phyloP scores from a whole-genome alignment of 305 asterid species.

The Fraxinus latifolia region DNA sequence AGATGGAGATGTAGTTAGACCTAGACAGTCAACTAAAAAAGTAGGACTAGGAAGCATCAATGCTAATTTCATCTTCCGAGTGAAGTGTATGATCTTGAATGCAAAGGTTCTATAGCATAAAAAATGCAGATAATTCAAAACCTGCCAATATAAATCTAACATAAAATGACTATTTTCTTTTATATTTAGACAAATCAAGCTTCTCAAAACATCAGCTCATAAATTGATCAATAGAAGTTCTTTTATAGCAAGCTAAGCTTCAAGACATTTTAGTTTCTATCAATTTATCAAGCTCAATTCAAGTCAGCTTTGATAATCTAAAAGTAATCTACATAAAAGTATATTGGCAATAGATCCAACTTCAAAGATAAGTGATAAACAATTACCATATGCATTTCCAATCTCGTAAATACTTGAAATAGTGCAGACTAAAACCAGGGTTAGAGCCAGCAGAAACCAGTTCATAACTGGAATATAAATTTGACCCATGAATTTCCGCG shows the following conservation, averaged over 20 bases:
- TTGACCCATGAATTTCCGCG: constrained; percentile 98
- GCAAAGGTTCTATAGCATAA: neutral
- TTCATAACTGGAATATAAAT: constrained; percentile 96
- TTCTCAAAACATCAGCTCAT: neutral
- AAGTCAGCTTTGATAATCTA: neutral
- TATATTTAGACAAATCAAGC: neutral
- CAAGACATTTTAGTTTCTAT: neutral
- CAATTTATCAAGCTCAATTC: neutral
- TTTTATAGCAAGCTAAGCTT: neutral
- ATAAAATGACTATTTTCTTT: neutral
- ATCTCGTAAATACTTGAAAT: constrained; percentile 93
- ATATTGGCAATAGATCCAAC: constrained; percentile 11
- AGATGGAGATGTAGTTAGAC: neutral
- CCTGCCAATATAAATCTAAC: neutral
- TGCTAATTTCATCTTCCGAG: neutral
- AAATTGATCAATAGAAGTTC: neutral
- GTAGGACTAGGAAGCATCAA: neutral
- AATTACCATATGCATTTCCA: constrained; percentile 97
- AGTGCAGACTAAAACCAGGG: constrained; percentile 84
- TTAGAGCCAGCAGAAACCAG: constrained; percentile 89
- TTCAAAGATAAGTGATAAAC: constrained; percentile 21
- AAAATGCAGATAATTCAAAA: neutral
- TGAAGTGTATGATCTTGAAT: neutral
- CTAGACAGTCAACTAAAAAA: neutral
- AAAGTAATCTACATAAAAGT: constrained; percentile 9